Evolutionary conservation across 179 eudicot species (phyloP), one percentile per base, ranked within the genome.

Genomic region (Sideroxylon spinosum): DNA sequence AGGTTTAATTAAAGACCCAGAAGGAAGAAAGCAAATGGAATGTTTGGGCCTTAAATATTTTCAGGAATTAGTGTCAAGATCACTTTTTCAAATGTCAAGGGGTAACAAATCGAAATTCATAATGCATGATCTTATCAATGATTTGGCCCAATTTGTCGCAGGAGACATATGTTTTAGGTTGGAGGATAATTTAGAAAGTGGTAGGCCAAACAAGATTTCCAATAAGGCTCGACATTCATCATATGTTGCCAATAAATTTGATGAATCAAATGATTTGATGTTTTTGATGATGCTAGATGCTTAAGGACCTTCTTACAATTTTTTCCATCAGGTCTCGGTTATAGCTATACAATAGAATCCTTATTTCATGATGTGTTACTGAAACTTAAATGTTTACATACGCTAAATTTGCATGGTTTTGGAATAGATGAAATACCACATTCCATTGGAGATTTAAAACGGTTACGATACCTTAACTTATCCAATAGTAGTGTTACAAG

Each of bases 391-490:
- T 57, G 67, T 74, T 78, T 84, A 29, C 74, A 83, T 49, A 65
- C 62, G 29, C 12, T 82, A 14, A 44, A 71, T 50, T 69, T 82
- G 73, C 13, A 32, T 69, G 73, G 79, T 28, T 66, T 61, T 61
- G 20, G 3, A 7, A 68, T 82, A 28, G 22, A 13, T 12, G 78
- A 71, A 53, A 19, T 83, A 19, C 82, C 85, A 52, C 28, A 71
- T 22, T 79, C 81, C 63, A 71, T 80, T 55, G 74, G 82, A 16
- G 49, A 67, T 37, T 50, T 83, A 53, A 83, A 76, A 59, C 82
- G 76, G 44, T 55, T 83, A 25, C 32, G 82, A 14, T 83, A 71
- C 65, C 59, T 80, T 6, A 61, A 79, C 49, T 61, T 83, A 20
- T 76, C 85, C 9, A 1, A 49, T 9, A 76, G 78, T 22, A 2